Percentiles rank a stretch among this genome's conserved stretches.
phyloP scores from a whole-genome alignment of 208 protist species.

The Porcisia hertigi region DNA sequence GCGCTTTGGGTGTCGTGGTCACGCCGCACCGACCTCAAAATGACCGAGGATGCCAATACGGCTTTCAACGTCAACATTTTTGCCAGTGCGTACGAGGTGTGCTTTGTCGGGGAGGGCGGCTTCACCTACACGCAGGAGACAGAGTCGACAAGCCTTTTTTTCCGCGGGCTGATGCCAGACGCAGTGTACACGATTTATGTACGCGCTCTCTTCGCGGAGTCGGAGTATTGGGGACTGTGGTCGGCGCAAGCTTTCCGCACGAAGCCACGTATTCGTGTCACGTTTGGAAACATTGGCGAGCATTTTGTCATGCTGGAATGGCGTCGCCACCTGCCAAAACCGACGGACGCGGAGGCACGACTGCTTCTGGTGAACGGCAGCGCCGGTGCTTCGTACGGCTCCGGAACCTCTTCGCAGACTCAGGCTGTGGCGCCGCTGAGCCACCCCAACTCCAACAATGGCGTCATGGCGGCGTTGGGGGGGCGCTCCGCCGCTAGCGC shows the following conservation, averaged over 20 bases:
- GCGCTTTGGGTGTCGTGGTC: constrained; percentile 86
- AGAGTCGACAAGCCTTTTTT: constrained; percentile 76
- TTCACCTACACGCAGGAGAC: constrained; percentile 83
- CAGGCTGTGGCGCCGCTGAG: constrained; percentile 10
- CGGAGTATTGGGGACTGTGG: constrained; percentile 89
- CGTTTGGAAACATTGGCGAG: constrained; percentile 91
- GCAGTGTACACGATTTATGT: constrained; percentile 85
- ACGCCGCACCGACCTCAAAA: constrained; percentile 62
- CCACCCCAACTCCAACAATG: background rate
- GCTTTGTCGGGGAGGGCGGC: constrained; percentile 69
- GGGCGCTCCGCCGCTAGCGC: background rate
- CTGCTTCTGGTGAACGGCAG: constrained; percentile 16
- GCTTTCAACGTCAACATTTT: constrained; percentile 81
- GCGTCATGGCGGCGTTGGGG: background rate
- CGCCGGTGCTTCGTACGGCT: background rate
- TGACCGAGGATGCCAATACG: constrained; percentile 65
- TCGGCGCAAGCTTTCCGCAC: constrained; percentile 82
- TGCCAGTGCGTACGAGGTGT: constrained; percentile 79
- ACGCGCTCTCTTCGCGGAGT: constrained; percentile 71
- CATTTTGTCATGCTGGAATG: constrained; percentile 93
- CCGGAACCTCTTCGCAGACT: constrained; percentile 2
- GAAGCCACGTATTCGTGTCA: constrained; percentile 75
- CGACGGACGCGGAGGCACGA: constrained; percentile 27
- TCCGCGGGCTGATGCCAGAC: constrained; percentile 87
- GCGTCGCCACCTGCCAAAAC: constrained; percentile 77